Evolutionary conservation across 495 filamentous ascomycete species (phyloP), one percentile per base, ranked within the genome.

Genomic region (Trypethelium eluteriae): DNA sequence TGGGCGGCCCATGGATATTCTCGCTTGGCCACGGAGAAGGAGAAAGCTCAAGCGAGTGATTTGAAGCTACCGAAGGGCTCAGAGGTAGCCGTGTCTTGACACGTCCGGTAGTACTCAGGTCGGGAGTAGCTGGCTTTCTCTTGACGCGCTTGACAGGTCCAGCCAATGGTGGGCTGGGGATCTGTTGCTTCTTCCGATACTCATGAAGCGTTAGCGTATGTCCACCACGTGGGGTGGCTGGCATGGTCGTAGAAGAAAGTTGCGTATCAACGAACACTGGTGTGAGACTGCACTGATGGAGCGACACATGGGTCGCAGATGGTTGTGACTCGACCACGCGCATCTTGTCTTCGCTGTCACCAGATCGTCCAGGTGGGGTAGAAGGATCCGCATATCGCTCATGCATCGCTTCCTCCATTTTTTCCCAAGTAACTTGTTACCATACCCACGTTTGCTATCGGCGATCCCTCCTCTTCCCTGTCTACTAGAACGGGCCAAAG

Each of bases 101-200:
- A 36, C 71, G 73, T 62, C 72, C 72, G 47, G 70, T 35, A 38
- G 66, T 47, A 64, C 67, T 68, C 47, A 75, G 63, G 11, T 64
- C 68, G 10, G 72, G 62, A 2, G 74, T 66, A 3, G 69, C 72
- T 3, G 69, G 53, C 62, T 72, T 74, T 39, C 74, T 70, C 63
- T 66, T 73, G 9, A 75, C 47, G 18, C 67, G 66, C 62, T 64
- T 71, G 3, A 9, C 25, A 14, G 63, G 68, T 1, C 64, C 70
- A 4, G 41, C 62, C n/a, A 71, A 38, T 14, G 62, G 68, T 46
- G 68, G 56, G 5, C 72, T 68, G 6, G 74, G 72, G 38, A 68
- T 67, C 62, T 64, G 50, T 47, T 75, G 74, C 62, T 66, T 70
- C 62, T 74, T 73, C 14, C 72, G 72, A 56, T 75, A 75, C 57